Evolutionary conservation across 805 yeast species (phyloP).

Genomic region (Metschnikowia gelsemii): DNA sequence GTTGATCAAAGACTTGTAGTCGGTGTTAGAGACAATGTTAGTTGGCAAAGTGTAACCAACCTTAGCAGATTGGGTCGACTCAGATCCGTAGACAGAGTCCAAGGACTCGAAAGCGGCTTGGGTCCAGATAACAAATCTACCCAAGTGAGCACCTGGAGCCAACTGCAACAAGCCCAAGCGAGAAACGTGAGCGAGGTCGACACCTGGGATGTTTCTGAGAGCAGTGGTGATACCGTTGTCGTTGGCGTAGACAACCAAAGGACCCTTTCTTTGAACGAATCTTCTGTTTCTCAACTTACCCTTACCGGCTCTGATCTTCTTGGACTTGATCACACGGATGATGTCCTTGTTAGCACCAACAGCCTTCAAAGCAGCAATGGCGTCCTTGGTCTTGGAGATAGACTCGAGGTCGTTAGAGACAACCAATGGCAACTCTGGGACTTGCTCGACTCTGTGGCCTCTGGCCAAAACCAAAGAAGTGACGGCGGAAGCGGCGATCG

Average conservation of each 20-base stretch:
- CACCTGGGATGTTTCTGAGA: conserved; percentile 99
- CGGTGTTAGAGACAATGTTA: conserved; percentile 93
- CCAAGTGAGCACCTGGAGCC: conserved; percentile 99
- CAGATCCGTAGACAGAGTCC: conserved; percentile 97
- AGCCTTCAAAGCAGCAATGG: conserved; percentile 96
- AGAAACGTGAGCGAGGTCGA: conserved; percentile 91
- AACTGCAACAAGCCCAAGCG: conserved; percentile 94
- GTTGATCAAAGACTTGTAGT: conserved; percentile 95
- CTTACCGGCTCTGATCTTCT: conserved; percentile 99
- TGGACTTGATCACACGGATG: conserved; percentile 96
- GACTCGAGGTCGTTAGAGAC: conserved; percentile 91
- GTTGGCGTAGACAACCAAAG: conserved; percentile 96
- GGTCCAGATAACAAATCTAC: conserved; percentile 99
- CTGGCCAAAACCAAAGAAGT: conserved; percentile 98
- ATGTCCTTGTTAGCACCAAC: conserved; percentile 99
- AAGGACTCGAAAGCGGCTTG: conserved; percentile 96
- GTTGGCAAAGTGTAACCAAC: conserved; percentile 89
- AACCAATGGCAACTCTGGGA: conserved; percentile 98
- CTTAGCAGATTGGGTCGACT: conserved; percentile 79
- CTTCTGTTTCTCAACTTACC: conserved; percentile 99
- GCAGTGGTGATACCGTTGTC: conserved; percentile 98
- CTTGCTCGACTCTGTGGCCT: conserved; percentile 99
- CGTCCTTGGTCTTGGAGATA: conserved; percentile 95
- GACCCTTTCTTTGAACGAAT: conserved; percentile 99
- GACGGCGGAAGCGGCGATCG: conserved; percentile 98